Evolutionary conservation across 2,329 filamentous ascomycete genomes (phyloP).

Genomic region (Talaromyces sp.): DNA sequence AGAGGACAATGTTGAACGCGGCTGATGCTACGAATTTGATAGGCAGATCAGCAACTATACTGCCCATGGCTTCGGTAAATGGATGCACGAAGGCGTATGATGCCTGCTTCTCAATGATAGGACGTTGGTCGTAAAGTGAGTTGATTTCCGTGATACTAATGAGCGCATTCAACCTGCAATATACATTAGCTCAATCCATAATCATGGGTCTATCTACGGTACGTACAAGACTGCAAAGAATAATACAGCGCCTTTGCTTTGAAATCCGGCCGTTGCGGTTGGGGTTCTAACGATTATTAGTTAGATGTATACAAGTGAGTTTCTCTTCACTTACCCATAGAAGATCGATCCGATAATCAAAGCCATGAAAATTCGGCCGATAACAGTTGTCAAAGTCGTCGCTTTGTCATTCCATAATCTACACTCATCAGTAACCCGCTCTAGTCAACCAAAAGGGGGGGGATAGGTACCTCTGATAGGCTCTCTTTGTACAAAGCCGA

Average conservation of each 20-base stretch:
- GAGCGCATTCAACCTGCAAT: conserved; percentile 52
- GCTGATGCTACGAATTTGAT: conserved; percentile 73
- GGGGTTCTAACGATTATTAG: conserved; percentile 8
- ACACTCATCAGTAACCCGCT: background rate
- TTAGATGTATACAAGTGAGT: background rate
- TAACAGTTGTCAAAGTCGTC: conserved; percentile 63
- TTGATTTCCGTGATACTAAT: conserved; percentile 71
- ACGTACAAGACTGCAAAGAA: conserved; percentile 80
- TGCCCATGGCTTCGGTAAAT: conserved; percentile 77
- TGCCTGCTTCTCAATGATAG: conserved; percentile 87
- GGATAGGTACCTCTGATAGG: conserved; percentile 13
- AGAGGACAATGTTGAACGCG: conserved; percentile 74
- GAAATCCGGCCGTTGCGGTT: conserved; percentile 67
- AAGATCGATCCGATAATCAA: conserved; percentile 66
- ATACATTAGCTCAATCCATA: background rate
- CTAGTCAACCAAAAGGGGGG: background rate
- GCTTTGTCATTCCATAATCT: conserved; percentile 64
- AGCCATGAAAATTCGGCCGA: conserved; percentile 66
- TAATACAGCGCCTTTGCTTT: conserved; percentile 70
- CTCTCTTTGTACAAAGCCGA: conserved; percentile 46
- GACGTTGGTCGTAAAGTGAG: conserved; percentile 81
- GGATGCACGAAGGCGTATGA: conserved; percentile 89
- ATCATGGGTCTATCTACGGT: background rate
- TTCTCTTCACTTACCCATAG: conserved; percentile 51
- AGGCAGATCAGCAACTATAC: conserved; percentile 81